Conservation (phyloP, 2,329 filamentous ascomycete genomes). For the Byssoonygena ceratinophila region DNA sequence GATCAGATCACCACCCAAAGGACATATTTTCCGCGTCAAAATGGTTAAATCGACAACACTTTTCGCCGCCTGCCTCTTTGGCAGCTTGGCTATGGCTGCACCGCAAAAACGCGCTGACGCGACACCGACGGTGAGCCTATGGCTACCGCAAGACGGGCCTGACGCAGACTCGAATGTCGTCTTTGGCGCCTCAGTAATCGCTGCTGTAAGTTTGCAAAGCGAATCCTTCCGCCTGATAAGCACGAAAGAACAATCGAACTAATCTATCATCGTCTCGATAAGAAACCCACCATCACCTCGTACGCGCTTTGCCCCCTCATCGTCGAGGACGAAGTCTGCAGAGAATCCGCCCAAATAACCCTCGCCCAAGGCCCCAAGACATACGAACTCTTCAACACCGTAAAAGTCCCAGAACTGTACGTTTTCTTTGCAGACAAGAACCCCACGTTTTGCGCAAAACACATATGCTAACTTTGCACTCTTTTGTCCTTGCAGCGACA, state of each 20-base stretch:
- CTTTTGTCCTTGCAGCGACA: background rate
- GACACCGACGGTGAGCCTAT: slow-evolving; percentile 2
- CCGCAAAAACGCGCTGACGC: background rate
- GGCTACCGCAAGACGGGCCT: background rate
- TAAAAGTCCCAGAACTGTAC: background rate
- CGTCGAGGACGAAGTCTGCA: background rate
- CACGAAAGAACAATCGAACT: background rate
- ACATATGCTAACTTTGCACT: background rate
- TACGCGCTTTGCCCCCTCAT: background rate
- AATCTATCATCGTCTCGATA: background rate
- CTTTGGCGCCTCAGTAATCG: slow-evolving; percentile 1
- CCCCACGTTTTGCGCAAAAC: background rate
- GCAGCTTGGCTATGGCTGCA: background rate
- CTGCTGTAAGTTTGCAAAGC: slow-evolving; percentile 2
- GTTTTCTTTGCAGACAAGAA: background rate
- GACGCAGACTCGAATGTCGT: background rate
- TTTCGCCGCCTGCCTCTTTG: background rate
- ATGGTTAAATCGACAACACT: slow-evolving; percentile 5
- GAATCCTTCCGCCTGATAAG: no score
- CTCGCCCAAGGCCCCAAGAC: slow-evolving; percentile 8
- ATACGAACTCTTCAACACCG: background rate
- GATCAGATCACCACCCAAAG: no score
- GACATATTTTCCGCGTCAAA: background rate
- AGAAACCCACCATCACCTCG: slow-evolving; percentile 4
- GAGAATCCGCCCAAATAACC: background rate